A percentile compares a stretch with the other conserved stretches of the same genome.
These are phyloP conservation scores for Hypoxylon cercidicola DNA, from an alignment of 495 filamentous ascomycete species.

Conservation along the genomic window DNA sequence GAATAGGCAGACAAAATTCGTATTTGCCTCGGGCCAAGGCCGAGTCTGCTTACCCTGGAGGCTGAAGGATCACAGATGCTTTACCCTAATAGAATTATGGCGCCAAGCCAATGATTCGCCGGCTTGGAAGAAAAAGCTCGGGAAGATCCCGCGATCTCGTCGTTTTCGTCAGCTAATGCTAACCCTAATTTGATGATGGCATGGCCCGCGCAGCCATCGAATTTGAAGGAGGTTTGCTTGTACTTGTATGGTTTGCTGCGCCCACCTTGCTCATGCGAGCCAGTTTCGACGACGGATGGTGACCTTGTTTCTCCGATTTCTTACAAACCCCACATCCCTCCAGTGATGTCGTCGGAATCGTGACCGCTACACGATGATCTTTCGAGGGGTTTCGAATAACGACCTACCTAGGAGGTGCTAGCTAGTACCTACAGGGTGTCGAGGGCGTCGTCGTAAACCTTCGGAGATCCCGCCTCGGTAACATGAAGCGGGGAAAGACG, in stretches of 20 bases:
- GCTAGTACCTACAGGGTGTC: conserved; percentile 6
- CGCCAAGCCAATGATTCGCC: conserved; percentile 20
- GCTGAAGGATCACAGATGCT: conserved; percentile 28
- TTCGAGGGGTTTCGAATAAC: conserved; percentile 5
- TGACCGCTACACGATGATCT: conserved; percentile 2
- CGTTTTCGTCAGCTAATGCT: conserved; percentile 27
- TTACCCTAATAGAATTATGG: conserved; percentile 13
- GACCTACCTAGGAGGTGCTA: neutral
- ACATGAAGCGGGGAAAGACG: conserved; percentile 18
- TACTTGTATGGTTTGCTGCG: conserved; percentile 31
- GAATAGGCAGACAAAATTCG: neutral
- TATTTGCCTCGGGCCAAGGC: conserved; percentile 6
- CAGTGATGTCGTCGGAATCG: conserved; percentile 18
- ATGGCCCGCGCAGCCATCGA: conserved; percentile 10
- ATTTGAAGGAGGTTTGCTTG: conserved; percentile 10
- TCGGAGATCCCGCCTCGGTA: conserved; percentile 30
- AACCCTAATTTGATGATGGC: conserved; percentile 30
- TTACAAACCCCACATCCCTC: conserved; percentile 20
- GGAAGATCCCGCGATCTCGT: conserved; percentile 38
- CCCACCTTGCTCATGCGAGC: conserved; percentile 29
- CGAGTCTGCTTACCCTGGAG: conserved; percentile 16
- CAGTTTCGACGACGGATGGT: conserved; percentile 24
- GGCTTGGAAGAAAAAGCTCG: conserved; percentile 5
- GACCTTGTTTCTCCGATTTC: conserved; percentile 28
- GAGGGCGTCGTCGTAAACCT: neutral